These are phyloP conservation scores for Trichoderma atroviride DNA, from an alignment of 2,329 filamentous ascomycete genomes.

Conservation along the genomic window DNA sequence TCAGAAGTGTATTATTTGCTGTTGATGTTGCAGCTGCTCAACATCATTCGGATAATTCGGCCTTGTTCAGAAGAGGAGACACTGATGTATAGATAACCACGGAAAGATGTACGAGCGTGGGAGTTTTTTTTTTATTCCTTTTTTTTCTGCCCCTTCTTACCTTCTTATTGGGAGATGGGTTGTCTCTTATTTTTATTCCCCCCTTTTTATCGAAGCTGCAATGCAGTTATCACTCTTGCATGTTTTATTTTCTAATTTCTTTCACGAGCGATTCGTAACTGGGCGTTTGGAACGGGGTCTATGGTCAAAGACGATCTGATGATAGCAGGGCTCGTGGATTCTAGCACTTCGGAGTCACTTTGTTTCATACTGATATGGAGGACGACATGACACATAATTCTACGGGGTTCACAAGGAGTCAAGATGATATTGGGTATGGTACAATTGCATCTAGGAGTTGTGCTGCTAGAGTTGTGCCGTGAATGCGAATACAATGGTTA, in stretches of 20 bases:
- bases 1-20: not conserved
- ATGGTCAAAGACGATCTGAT: conserved; percentile 10
- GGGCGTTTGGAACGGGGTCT: conserved; percentile 13
- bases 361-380: conserved; percentile 1
- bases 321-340: conserved; percentile 9
- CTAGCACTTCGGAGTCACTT: not conserved
- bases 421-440: not conserved
- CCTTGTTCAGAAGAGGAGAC: conserved; percentile 18
- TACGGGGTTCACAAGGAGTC: conserved; percentile 4
- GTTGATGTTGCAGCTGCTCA: not conserved
- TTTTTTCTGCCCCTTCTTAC: not conserved
- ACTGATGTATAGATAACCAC: conserved; percentile 12
- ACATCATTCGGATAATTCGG: not conserved
- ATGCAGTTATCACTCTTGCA: not conserved
- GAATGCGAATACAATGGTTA: not conserved
- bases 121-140: not conserved
- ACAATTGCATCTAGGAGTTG: not conserved
- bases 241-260: not conserved
- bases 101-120: conserved; percentile 12
- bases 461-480: not conserved
- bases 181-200: not conserved
- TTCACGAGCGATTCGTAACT: conserved; percentile 4
- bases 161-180: not conserved
- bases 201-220: not conserved
- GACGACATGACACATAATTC: conserved; percentile 17